Evolutionary conservation across 768 basidiomycete genomes (phyloP).

Genomic region (Punctularia strigosozonata): DNA sequence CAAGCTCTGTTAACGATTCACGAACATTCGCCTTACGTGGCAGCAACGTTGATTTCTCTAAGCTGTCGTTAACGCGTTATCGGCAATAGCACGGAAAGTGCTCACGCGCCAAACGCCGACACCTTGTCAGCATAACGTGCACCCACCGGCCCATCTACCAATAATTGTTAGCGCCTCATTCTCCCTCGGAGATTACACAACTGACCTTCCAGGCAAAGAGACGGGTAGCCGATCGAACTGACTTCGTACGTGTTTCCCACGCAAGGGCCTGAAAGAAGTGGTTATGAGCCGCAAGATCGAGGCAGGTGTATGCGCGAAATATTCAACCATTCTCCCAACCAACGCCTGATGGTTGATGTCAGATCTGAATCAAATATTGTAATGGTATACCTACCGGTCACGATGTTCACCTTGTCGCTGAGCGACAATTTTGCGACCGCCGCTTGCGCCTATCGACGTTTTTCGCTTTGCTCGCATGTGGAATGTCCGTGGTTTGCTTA

Average conservation of each 20-base stretch:
- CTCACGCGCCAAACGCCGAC: slow-evolving; percentile 40
- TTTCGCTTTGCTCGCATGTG: not conserved
- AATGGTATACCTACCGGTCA: slow-evolving; percentile 29
- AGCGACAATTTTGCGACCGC: slow-evolving; percentile 39
- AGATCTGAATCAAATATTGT: not conserved
- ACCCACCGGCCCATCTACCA: slow-evolving; percentile 34
- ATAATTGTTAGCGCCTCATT: not conserved
- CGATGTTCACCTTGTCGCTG: slow-evolving; percentile 45
- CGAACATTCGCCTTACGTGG: slow-evolving; percentile 17
- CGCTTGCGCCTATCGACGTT: slow-evolving; percentile 27
- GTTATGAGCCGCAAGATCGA: not conserved
- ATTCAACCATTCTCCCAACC: not conserved
- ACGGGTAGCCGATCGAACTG: slow-evolving; percentile 34
- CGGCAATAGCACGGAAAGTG: not conserved
- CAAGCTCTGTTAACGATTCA: not conserved
- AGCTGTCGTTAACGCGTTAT: not conserved
- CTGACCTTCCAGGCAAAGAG: slow-evolving; percentile 38
- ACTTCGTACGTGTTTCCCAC: slow-evolving; percentile 40
- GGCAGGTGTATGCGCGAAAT: not conserved
- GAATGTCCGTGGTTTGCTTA: slow-evolving; percentile 6
- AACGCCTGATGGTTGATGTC: not conserved
- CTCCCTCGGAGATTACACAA: not conserved
- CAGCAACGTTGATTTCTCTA: slow-evolving; percentile 39
- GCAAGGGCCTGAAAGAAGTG: slow-evolving; percentile 19
- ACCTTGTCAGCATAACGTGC: slow-evolving; percentile 34